Percentiles rank a stretch among this genome's conserved stretches.
Evolutionary conservation across 1,284 basidiomycete genomes (phyloP).

Genomic region (Leucoagaricus sp.): DNA sequence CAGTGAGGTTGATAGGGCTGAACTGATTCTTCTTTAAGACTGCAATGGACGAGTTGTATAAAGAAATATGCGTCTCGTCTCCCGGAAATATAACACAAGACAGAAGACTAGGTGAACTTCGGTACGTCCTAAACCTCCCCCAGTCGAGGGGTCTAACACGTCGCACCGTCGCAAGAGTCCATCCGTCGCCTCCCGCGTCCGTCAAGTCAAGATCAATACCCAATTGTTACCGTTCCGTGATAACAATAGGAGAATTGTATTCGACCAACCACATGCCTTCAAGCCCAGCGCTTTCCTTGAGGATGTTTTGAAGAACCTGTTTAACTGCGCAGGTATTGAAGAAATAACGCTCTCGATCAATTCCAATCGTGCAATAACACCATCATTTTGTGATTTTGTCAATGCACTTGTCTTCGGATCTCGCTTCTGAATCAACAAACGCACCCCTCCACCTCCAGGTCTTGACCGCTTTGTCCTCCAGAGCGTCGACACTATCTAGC

Average conservation of each 20-base stretch:
- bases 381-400: neutral
- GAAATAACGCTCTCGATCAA: neutral
- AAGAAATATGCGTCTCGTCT: constrained; percentile 16
- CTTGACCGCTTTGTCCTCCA: neutral
- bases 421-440: neutral
- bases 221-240: neutral
- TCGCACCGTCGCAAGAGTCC: neutral
- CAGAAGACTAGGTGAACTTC: neutral
- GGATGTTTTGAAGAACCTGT: neutral
- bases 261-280: no score
- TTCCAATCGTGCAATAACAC: neutral
- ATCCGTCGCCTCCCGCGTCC: neutral
- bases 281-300: neutral
- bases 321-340: neutral
- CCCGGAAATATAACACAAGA: neutral
- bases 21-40: constrained; percentile 15
- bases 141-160: neutral
- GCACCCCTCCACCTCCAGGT: neutral
- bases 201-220: neutral
- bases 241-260: no score
- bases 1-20: constrained; percentile 12
- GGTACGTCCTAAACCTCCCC: neutral
- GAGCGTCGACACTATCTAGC: neutral
- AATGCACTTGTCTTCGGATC: neutral
- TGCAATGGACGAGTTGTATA: constrained; percentile 21